Base-by-base conservation (phyloP, 2,329 filamentous ascomycete species). In the Cryoendolithus antarcticus region DNA sequence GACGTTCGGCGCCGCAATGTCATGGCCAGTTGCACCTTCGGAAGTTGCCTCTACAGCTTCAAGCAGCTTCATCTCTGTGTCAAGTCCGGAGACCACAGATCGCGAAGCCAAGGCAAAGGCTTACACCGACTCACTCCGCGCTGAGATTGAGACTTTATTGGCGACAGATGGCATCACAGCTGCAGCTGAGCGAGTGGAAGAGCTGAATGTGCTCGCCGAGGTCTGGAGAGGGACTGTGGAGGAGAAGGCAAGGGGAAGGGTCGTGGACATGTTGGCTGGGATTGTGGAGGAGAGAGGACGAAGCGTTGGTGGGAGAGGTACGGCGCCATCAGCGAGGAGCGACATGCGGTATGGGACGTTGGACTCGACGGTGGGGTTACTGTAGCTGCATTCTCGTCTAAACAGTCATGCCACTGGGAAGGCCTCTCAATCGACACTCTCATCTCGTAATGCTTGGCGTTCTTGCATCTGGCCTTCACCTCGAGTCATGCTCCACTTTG, bases 141-240 rank as follows among this genome's bases (percentile, higher is more conserved):
- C 74, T 8, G 86, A 95, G 60, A 79, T 95, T 13, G 65, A 71
- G 0, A 71, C 70, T 28, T 61, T 93, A 2, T 63, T 95, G 9
- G 68, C 71, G 9, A 36, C 42, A 9, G 56, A 70, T 5, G 62
- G 69, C 1, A 71, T 75, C 0, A 67, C 79, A 47, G 77, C 78
- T 41, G 91, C 91, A 0, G 74, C 74, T 9, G 70, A 71, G 40
- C 70, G 84, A 33, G 78, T 96, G 9, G 80, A 86, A 53, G 77
- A 83, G 55, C 69, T 96, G 40, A 80, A 86, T 53, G 73, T 78
- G 45, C 63, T 96, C 46, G 76, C 77, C 3, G 64, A 64, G n/a
- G 78, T 98, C 13, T 98, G 91, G 88, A 89, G 82, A 58, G 86
- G 86, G n/a, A 95, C 91, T 2, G 82, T 84, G 0, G 91, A 98